A percentile compares a stretch with the other conserved stretches of the same genome.
phyloP scores from a whole-genome alignment of 106 monocot species.

The Dendrobium chrysotoxum region DNA sequence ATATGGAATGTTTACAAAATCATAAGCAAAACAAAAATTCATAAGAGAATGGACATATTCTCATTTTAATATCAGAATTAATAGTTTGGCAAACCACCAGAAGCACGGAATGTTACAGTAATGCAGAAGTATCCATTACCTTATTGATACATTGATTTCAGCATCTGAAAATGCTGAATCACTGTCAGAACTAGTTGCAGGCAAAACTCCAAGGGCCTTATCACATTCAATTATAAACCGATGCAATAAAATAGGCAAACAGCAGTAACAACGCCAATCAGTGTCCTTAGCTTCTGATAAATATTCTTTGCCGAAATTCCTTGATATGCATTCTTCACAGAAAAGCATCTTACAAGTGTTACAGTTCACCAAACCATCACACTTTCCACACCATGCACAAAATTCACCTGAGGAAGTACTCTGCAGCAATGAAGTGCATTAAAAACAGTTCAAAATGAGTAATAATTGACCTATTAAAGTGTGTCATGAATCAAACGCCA shows the following conservation, averaged over 20 bases:
- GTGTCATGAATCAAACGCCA: not conserved
- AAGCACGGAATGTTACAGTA: not conserved
- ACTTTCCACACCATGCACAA: constrained; percentile 78
- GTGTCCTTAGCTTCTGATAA: constrained; percentile 34
- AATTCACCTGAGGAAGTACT: constrained; percentile 25
- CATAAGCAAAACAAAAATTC: not conserved
- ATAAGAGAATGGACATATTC: not conserved
- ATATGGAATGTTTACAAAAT: not conserved
- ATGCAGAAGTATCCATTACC: constrained; percentile 16
- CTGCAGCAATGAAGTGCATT: constrained; percentile 24
- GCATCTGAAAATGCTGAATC: constrained; percentile 44
- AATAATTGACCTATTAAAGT: not conserved
- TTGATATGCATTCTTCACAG: constrained; percentile 63
- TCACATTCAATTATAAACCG: constrained; percentile 47
- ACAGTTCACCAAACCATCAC: constrained; percentile 49
- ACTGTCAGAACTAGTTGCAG: constrained; percentile 40
- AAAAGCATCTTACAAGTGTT: constrained; percentile 57
- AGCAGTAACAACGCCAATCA: constrained; percentile 81
- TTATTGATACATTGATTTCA: constrained; percentile 26
- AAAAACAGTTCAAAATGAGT: not conserved
- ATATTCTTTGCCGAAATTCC: constrained; percentile 66
- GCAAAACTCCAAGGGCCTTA: constrained; percentile 29
- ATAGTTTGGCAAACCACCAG: not conserved
- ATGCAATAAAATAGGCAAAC: constrained; percentile 52
- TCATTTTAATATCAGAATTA: not conserved